A percentile compares a stretch with the other conserved stretches of the same genome.
These are phyloP conservation scores for Cryphonectria naterciae DNA, from an alignment of 2,329 filamentous ascomycete species.

Conservation along the genomic window DNA sequence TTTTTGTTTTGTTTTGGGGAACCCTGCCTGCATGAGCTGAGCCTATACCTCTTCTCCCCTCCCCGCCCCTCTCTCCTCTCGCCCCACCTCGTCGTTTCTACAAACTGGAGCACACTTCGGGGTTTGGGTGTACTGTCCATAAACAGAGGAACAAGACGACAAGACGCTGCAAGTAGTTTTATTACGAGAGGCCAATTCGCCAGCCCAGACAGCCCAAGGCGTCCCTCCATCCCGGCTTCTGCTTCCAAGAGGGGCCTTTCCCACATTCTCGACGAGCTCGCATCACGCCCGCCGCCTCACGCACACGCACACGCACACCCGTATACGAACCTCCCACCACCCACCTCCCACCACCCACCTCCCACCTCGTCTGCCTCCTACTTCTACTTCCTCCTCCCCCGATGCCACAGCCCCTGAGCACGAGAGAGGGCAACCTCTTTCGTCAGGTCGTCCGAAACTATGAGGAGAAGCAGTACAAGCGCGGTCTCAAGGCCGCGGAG, in stretches of 20 bases:
- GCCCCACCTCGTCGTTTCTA: neutral
- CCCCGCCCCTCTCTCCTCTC: neutral
- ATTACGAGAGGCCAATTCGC: neutral
- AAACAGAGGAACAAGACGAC: neutral
- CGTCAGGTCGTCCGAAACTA: slow-evolving; percentile 93
- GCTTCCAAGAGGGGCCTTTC: neutral
- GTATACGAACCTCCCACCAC: neutral
- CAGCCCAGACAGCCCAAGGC: neutral
- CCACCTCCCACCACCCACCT: neutral
- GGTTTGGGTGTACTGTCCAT: neutral
- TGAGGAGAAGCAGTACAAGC: slow-evolving; percentile 98
- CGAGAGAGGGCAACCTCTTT: slow-evolving; percentile 94
- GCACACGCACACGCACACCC: slow-evolving; percentile 4
- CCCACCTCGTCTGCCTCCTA: slow-evolving; percentile 27
- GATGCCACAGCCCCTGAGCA: slow-evolving; percentile 75
- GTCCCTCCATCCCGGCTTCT: neutral
- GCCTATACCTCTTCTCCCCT: neutral
- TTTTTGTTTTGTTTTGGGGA: neutral
- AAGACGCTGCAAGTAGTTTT: neutral
- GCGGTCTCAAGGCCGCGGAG: slow-evolving; percentile 90
- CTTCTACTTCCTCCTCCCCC: slow-evolving; percentile 38
- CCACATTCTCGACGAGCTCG: neutral
- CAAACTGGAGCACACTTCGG: neutral
- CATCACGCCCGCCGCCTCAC: neutral
- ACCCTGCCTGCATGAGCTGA: neutral